phyloP scores from a whole-genome alignment of 2,329 filamentous ascomycete genomes.

The Stemphylium beticola region DNA sequence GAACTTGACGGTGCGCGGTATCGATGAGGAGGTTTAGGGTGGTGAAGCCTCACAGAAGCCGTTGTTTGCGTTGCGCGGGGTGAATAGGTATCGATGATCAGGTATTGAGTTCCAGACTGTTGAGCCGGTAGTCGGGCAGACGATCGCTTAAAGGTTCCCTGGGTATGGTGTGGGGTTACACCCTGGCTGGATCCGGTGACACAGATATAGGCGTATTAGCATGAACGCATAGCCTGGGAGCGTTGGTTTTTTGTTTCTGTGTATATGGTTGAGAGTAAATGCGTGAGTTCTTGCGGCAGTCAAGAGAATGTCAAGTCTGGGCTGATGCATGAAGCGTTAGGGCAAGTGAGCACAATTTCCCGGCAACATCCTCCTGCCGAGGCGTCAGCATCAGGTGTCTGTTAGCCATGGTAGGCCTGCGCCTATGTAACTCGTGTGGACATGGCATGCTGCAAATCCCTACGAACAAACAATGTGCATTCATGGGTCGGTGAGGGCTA shows the following conservation, averaged over 20 bases:
- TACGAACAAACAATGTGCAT: conserved; percentile 14
- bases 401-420: conserved; percentile 12
- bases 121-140: conserved; percentile 15
- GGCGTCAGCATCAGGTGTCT: neutral
- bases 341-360: conserved; percentile 12
- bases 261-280: conserved; percentile 27
- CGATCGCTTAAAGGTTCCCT: conserved; percentile 29
- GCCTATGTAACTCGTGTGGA: conserved; percentile 11
- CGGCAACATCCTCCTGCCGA: conserved; percentile 3
- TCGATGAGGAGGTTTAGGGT: neutral
- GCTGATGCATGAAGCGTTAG: conserved; percentile 44
- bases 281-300: conserved; percentile 42
- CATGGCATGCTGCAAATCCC: conserved; percentile 5
- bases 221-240: conserved; percentile 35
- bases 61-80: neutral
- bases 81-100: conserved; percentile 11
- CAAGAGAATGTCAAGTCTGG: conserved; percentile 35
- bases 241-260: conserved; percentile 20
- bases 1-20: conserved; percentile 5
- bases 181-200: conserved; percentile 23
- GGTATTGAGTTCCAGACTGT: conserved; percentile 42
- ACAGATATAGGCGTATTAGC: conserved; percentile 20
- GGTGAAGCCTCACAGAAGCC: conserved; percentile 1
- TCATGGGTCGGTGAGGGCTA: conserved; percentile 18
- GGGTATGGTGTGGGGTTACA: conserved; percentile 13